A percentile compares a stretch with the other conserved stretches of the same genome.
phyloP scores from a whole-genome alignment of 495 filamentous ascomycete genomes.

The Penicillium robsamsonii region DNA sequence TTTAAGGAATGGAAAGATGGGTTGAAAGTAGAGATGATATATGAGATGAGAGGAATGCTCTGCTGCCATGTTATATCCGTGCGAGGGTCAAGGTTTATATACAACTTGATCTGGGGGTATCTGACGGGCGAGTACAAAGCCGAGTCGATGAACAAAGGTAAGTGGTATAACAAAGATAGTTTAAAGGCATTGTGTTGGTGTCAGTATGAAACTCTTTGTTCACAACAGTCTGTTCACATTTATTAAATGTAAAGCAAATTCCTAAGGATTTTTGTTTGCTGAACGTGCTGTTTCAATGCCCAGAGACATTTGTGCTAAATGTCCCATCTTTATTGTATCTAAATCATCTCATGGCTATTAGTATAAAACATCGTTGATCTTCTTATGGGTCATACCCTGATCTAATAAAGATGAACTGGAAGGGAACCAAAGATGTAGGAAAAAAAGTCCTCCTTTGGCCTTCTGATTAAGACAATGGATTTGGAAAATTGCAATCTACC shows the following conservation, averaged over 20 bases:
- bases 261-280: background rate
- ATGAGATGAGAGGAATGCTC: background rate
- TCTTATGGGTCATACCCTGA: background rate
- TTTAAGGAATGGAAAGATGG: background rate
- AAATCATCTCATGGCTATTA: no score
- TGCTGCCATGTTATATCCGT: background rate
- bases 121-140: background rate
- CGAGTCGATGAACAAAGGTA: slow-evolving; percentile 4
- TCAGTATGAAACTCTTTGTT: background rate
- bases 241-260: background rate
- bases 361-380: no score
- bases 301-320: background rate
- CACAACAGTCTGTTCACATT: background rate
- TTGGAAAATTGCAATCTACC: no score
- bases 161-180: background rate
- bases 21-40: background rate
- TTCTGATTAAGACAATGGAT: no score
- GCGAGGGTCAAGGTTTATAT: background rate
- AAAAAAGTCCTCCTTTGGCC: no score
- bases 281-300: background rate
- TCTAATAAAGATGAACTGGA: no score
- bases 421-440: no score
- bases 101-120: background rate
- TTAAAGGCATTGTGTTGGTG: slow-evolving; percentile 2
- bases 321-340: no score